These are phyloP conservation scores for Wickerhamomyces rabaulensis DNA, from an alignment of 805 yeast genomes.

Conservation along the genomic window DNA sequence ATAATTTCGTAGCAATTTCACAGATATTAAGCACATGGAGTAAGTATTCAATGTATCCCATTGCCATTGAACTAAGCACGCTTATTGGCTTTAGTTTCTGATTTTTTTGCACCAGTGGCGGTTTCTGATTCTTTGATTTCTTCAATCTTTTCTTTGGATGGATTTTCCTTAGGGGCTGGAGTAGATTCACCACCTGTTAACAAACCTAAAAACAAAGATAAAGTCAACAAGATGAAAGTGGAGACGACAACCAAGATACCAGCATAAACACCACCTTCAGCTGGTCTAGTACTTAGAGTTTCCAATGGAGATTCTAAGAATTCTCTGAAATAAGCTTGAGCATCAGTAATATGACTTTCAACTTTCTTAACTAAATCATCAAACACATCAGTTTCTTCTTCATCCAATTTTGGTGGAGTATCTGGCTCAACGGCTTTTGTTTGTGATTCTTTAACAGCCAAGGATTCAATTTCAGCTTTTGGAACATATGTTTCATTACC, in stretches of 20 bases:
- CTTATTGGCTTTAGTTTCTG: constrained; percentile 15
- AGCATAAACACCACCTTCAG: constrained; percentile 45
- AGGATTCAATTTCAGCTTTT: constrained; percentile 47
- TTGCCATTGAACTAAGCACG: constrained; percentile 10
- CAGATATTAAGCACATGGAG: no score
- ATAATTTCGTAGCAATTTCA: neutral
- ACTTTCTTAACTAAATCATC: constrained; percentile 16
- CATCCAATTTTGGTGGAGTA: neutral
- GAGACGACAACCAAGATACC: constrained; percentile 35
- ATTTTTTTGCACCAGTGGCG: constrained; percentile 12
- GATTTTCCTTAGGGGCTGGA: constrained; percentile 2
- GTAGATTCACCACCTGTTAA: constrained; percentile 18
- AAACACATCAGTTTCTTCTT: constrained; percentile 5
- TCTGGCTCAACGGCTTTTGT: constrained; percentile 34
- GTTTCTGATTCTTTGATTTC: constrained; percentile 9
- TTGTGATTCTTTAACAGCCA: constrained; percentile 32
- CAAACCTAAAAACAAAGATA: constrained; percentile 28
- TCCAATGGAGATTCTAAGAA: constrained; percentile 40
- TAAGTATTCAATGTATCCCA: no score
- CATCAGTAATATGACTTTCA: constrained; percentile 18
- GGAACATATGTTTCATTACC: constrained; percentile 72
- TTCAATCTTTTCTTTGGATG: constrained; percentile 3
- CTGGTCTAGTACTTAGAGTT: constrained; percentile 41
- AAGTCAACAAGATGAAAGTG: constrained; percentile 37
- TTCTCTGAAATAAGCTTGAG: constrained; percentile 31